Evolutionary conservation across 805 yeast genomes (phyloP).

Genomic region (Pichia nanzhaoensis): DNA sequence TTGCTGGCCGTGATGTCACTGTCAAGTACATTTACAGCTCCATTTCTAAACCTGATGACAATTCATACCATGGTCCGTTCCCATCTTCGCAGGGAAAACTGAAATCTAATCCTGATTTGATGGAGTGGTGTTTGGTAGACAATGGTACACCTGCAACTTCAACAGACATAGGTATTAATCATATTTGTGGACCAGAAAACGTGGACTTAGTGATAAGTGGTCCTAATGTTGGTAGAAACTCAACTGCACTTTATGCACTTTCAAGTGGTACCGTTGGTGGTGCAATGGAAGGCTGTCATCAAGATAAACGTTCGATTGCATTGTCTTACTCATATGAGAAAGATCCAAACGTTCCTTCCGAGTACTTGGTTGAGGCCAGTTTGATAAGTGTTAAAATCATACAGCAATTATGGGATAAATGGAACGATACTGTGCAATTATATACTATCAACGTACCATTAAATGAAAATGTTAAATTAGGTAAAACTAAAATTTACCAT

Average conservation of each 20-base stretch:
- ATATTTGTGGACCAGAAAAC: constrained; percentile 47
- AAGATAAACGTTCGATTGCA: constrained; percentile 67
- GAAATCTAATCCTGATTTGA: constrained; percentile 34
- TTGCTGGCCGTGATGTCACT: constrained; percentile 64
- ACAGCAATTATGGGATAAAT: constrained; percentile 47
- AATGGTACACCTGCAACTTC: constrained; percentile 93
- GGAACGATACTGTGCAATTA: constrained; percentile 58
- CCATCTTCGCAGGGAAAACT: constrained; percentile 40
- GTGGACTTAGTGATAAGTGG: constrained; percentile 89
- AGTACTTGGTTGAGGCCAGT: constrained; percentile 57
- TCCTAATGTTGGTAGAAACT: constrained; percentile 92
- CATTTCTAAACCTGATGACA: constrained; percentile 37
- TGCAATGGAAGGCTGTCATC: constrained; percentile 85
- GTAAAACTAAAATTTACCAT: constrained; percentile 54
- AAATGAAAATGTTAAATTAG: constrained; percentile 41
- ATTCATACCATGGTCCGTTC: constrained; percentile 63
- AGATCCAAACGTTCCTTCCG: constrained; percentile 39
- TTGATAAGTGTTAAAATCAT: constrained; percentile 58
- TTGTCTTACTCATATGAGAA: constrained; percentile 76
- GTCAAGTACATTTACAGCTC: constrained; percentile 62
- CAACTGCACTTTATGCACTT: constrained; percentile 80
- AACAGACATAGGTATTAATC: constrained; percentile 81
- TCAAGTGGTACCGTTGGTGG: constrained; percentile 97
- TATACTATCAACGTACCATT: constrained; percentile 85
- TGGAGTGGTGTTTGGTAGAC: constrained; percentile 82